Evolutionary conservation across 805 yeast genomes (phyloP).

Genomic region (Suhomyces xylopsoci): DNA sequence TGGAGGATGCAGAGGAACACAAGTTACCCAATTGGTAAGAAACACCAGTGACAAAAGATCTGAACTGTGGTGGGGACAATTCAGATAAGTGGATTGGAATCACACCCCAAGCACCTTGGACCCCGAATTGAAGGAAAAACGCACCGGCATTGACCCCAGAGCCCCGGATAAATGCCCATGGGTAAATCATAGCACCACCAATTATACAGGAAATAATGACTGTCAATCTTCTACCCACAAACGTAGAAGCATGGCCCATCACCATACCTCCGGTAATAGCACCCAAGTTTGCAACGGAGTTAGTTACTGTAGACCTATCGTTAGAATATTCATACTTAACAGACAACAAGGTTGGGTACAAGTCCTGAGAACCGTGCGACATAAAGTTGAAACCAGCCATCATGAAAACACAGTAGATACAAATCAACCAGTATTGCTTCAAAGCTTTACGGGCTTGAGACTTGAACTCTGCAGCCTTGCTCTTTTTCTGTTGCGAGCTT

Average conservation of each 20-base stretch:
- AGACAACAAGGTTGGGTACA: slow-evolving; percentile 39
- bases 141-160: slow-evolving; percentile 55
- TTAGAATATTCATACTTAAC: slow-evolving; percentile 29
- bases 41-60: slow-evolving; percentile 61
- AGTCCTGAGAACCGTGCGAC: slow-evolving; percentile 43
- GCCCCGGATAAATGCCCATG: slow-evolving; percentile 32
- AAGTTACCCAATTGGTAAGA: slow-evolving; percentile 69
- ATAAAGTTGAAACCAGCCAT: slow-evolving; percentile 42
- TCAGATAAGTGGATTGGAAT: slow-evolving; percentile 61
- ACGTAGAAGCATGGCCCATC: slow-evolving; percentile 44
- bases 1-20: slow-evolving; percentile 63
- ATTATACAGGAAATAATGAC: slow-evolving; percentile 30
- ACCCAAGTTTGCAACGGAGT: slow-evolving; percentile 40
- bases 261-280: slow-evolving; percentile 40
- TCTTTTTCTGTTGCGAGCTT: slow-evolving; percentile 9
- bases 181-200: slow-evolving; percentile 41
- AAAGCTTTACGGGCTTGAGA: slow-evolving; percentile 22
- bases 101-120: slow-evolving; percentile 72
- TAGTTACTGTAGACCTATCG: slow-evolving; percentile 37
- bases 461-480: slow-evolving; percentile 8
- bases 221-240: slow-evolving; percentile 36
- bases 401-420: slow-evolving; percentile 52
- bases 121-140: slow-evolving; percentile 59
- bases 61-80: slow-evolving; percentile 59
- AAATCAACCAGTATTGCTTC: slow-evolving; percentile 57